Evolutionary conservation across 441 rosid genomes (phyloP).

Genomic region (Pelargonium australe): DNA sequence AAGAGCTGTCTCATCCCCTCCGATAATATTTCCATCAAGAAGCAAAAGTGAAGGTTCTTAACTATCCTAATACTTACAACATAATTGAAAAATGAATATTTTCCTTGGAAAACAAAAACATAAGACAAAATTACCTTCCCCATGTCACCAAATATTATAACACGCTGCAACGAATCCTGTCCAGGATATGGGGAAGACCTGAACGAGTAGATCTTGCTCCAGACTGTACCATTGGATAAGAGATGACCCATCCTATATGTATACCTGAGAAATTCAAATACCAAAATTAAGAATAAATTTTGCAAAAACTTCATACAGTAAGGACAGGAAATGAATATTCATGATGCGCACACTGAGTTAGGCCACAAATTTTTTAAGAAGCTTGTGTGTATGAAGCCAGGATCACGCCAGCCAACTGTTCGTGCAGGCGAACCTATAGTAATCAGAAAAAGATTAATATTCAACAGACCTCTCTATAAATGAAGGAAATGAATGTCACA

Average conservation of each 20-base stretch:
- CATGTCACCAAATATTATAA: constrained; percentile 82
- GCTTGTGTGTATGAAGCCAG: constrained; percentile 85
- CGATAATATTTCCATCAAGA: too few relatives aligned
- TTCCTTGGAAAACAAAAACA: background rate
- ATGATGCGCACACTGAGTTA: constrained; percentile 43
- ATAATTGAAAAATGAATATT: too few relatives aligned
- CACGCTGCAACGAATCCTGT: constrained; percentile 73
- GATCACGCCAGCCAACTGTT: constrained; percentile 93
- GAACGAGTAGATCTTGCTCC: constrained; percentile 68
- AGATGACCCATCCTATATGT: constrained; percentile 70
- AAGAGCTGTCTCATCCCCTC: too few relatives aligned
- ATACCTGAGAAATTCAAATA: constrained; percentile 39
- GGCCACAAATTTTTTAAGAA: constrained; percentile 91
- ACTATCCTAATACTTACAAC: too few relatives aligned
- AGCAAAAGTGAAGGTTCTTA: background rate
- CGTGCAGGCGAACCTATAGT: constrained; percentile 74
- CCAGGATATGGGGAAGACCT: constrained; percentile 81
- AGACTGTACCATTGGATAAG: constrained; percentile 42
- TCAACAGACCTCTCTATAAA: background rate
- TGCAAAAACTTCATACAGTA: background rate
- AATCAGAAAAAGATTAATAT: constrained; percentile 5
- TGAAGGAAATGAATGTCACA: too few relatives aligned
- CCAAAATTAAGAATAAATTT: background rate
- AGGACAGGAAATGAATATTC: background rate
- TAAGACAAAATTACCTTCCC: constrained; percentile 60